Conservation (phyloP, 2,329 filamentous ascomycete genomes). For the Penicillium palitans region DNA sequence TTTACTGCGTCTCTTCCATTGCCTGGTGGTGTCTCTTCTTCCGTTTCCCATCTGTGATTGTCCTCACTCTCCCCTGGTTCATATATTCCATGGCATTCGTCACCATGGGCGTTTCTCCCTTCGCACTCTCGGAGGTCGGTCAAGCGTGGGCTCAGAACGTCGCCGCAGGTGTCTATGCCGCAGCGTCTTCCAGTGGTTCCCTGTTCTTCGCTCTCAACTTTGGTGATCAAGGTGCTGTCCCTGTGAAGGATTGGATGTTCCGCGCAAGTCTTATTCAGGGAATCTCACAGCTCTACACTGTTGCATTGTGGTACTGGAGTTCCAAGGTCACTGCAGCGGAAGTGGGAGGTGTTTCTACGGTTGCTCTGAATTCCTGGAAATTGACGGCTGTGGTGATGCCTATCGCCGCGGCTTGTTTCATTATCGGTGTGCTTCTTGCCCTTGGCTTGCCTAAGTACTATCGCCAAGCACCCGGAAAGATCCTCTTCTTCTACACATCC, state of each 20-base stretch:
- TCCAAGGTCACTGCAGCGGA: slow-evolving; percentile 47
- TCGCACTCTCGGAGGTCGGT: slow-evolving; percentile 39
- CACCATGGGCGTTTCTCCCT: slow-evolving; percentile 61
- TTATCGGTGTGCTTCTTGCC: slow-evolving; percentile 55
- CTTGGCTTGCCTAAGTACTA: slow-evolving; percentile 66
- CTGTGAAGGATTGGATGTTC: slow-evolving; percentile 65
- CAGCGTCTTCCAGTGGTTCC: slow-evolving; percentile 63
- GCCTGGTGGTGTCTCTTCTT: slow-evolving; percentile 65
- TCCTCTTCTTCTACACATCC: slow-evolving; percentile 65
- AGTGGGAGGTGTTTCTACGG: slow-evolving; percentile 36
- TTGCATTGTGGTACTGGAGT: slow-evolving; percentile 68
- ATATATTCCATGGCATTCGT: slow-evolving; percentile 65
- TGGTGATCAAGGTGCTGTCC: slow-evolving; percentile 62
- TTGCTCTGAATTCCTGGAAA: slow-evolving; percentile 45
- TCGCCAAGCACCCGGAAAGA: slow-evolving; percentile 61
- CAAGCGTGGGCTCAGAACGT: slow-evolving; percentile 61
- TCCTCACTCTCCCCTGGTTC: slow-evolving; percentile 60
- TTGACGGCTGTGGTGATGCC: slow-evolving; percentile 59
- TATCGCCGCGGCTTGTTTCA: slow-evolving; percentile 58
- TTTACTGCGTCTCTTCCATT: slow-evolving; percentile 59
- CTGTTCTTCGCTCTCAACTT: slow-evolving; percentile 69
- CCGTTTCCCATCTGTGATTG: slow-evolving; percentile 56
- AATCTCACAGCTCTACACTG: slow-evolving; percentile 65
- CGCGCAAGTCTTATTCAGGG: slow-evolving; percentile 66
- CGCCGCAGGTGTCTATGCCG: slow-evolving; percentile 61